These are phyloP conservation scores for Pichia californica DNA, from an alignment of 805 yeast species.

Conservation along the genomic window DNA sequence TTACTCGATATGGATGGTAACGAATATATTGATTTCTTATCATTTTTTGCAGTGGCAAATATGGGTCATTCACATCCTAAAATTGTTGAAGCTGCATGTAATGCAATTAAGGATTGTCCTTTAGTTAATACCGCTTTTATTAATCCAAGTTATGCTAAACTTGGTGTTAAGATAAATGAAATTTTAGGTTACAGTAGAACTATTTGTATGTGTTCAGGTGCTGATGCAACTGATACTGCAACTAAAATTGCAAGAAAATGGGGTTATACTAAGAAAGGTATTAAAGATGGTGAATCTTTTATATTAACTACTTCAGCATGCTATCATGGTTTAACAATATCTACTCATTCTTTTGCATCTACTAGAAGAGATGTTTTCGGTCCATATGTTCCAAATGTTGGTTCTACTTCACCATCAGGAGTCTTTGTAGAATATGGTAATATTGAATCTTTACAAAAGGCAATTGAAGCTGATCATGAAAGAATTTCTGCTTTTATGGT, in stretches of 20 bases:
- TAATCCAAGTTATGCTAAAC: constrained; percentile 21
- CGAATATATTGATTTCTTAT: constrained; percentile 24
- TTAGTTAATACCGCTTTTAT: constrained; percentile 20
- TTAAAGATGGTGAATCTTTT: constrained; percentile 16
- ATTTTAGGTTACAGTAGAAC: constrained; percentile 19
- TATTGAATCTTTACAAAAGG: constrained; percentile 16
- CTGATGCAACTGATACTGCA: constrained; percentile 26
- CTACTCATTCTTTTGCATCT: constrained; percentile 22
- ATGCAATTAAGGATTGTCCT: constrained; percentile 18
- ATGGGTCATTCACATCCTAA: constrained; percentile 28
- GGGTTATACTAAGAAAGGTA: constrained; percentile 21
- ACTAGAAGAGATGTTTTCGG: constrained; percentile 15
- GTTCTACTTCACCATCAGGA: constrained; percentile 22
- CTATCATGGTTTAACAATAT: constrained; percentile 25
- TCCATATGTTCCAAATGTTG: constrained; percentile 21
- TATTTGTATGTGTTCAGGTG: constrained; percentile 23
- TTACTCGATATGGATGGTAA: constrained; percentile 26
- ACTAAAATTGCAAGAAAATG: constrained; percentile 25
- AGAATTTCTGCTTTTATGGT: constrained; percentile 25
- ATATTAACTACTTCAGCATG: constrained; percentile 21
- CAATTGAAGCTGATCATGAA: constrained; percentile 18
- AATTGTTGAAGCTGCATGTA: constrained; percentile 22
- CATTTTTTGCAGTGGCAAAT: constrained; percentile 26
- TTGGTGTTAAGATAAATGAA: constrained; percentile 17
- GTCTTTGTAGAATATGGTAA: constrained; percentile 20